Evolutionary conservation across 257 asterid species (phyloP).

Genomic region (Nemophila menziesii): DNA sequence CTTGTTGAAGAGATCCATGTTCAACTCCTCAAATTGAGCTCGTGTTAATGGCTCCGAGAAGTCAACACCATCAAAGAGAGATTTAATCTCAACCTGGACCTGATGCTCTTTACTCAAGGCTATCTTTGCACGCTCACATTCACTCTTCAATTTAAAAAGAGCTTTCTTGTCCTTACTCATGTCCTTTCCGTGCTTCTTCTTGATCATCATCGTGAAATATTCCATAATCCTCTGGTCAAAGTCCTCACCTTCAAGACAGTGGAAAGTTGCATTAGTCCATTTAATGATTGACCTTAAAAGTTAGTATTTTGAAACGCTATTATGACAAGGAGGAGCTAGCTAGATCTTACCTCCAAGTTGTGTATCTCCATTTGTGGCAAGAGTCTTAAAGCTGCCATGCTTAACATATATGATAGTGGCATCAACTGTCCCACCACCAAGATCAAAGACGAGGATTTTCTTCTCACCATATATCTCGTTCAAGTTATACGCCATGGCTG

Average conservation of each 20-base stretch:
- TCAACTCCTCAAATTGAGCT: no score
- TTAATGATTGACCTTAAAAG: not conserved
- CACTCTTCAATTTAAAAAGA: conserved; percentile 1
- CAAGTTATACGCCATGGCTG: conserved; percentile 1
- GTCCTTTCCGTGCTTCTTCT: conserved; percentile 5
- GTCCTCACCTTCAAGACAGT: conserved; percentile 2
- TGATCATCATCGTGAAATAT: not conserved
- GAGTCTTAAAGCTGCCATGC: not conserved
- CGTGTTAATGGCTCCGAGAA: no score
- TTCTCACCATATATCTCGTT: conserved; percentile 1
- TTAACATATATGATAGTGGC: not conserved
- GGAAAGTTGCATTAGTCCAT: not conserved
- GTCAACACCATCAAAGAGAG: no score
- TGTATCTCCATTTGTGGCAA: conserved; percentile 2
- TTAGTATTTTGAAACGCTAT: not conserved
- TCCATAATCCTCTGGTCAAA: conserved; percentile 3
- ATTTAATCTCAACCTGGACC: no score
- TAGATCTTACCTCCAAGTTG: conserved; percentile 1
- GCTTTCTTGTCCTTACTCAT: conserved; percentile 4
- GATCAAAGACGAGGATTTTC: conserved; percentile 1
- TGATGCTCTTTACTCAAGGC: no score
- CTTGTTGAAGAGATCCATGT: no score
- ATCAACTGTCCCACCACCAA: conserved; percentile 4
- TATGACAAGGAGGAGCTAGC: conserved; percentile 1
- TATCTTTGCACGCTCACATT: no score